phyloP scores from a whole-genome alignment of 1,139 yeast species.

The Pichia sp. region DNA sequence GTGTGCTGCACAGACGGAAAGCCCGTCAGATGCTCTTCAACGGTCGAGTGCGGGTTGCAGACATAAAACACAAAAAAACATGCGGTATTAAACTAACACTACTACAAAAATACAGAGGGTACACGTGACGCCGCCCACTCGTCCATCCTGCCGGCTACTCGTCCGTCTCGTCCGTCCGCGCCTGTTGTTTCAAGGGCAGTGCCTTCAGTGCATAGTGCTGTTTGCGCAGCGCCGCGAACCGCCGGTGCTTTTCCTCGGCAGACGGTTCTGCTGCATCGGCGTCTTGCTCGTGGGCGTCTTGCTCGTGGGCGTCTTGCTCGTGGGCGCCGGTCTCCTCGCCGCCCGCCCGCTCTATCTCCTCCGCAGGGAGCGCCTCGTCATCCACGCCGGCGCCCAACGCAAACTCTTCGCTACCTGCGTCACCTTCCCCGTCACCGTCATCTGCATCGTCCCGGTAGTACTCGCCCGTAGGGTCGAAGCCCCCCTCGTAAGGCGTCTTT shows the following conservation, averaged over 20 bases:
- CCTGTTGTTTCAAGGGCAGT: slow-evolving; percentile 39
- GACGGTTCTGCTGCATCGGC: neutral
- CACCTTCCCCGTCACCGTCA: slow-evolving; percentile 38
- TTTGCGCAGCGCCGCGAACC: slow-evolving; percentile 71
- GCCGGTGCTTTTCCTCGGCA: slow-evolving; percentile 38
- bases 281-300: slow-evolving; percentile 41
- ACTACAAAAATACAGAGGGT: too few relatives aligned
- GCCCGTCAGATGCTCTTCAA: too few relatives aligned
- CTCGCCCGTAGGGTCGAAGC: slow-evolving; percentile 77
- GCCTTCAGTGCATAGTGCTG: slow-evolving; percentile 72
- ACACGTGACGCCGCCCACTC: neutral
- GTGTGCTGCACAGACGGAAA: too few relatives aligned
- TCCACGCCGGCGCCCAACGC: slow-evolving; percentile 36
- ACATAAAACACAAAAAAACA: too few relatives aligned
- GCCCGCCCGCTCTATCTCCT: slow-evolving; percentile 8
- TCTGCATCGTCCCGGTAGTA: slow-evolving; percentile 74
- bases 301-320: slow-evolving; percentile 23
- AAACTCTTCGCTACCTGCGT: slow-evolving; percentile 5
- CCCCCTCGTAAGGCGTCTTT: slow-evolving; percentile 94
- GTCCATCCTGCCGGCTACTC: slow-evolving; percentile 3
- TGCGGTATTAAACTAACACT: too few relatives aligned
- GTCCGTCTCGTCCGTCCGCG: slow-evolving; percentile 1
- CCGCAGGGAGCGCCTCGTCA: slow-evolving; percentile 27
- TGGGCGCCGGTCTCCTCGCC: slow-evolving; percentile 17
- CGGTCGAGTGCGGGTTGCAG: too few relatives aligned